A percentile compares a stretch with the other conserved stretches of the same genome.
phyloP scores from a whole-genome alignment of 2,329 filamentous ascomycete genomes.

The Aspergillus fumigatus region DNA sequence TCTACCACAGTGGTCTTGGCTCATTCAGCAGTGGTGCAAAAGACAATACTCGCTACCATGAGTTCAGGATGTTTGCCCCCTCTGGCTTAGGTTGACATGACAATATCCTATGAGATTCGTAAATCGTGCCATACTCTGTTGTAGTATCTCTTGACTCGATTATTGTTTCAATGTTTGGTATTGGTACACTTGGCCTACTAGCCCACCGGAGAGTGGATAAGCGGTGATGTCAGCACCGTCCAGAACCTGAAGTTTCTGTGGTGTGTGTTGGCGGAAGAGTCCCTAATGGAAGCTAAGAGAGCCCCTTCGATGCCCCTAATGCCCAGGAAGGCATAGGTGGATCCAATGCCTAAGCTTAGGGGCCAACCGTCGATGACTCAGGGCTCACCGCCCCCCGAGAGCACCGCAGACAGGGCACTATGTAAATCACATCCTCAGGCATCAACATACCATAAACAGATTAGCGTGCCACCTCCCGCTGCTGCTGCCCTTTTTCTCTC shows the following conservation, averaged over 20 bases:
- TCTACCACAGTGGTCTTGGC: background rate
- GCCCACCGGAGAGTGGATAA: background rate
- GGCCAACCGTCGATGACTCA: background rate
- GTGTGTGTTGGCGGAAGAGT: no score
- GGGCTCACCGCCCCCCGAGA: background rate
- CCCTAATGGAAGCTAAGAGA: background rate
- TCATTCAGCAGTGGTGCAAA: background rate
- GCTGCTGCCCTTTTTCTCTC: conserved; percentile 20
- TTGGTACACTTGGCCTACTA: background rate
- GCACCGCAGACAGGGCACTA: background rate
- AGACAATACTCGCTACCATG: background rate
- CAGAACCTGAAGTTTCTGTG: background rate
- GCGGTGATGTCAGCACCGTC: background rate
- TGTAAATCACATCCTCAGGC: conserved; percentile 3
- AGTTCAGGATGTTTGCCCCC: background rate
- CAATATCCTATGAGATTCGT: no score
- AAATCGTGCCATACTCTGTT: background rate
- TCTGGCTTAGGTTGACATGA: background rate
- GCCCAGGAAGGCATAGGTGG: background rate
- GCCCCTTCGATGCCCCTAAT: background rate
- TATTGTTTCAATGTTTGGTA: background rate
- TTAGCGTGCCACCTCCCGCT: conserved; percentile 10
- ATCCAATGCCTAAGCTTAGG: background rate
- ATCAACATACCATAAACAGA: conserved; percentile 2
- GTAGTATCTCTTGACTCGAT: background rate